Percentiles rank a stretch among this genome's conserved stretches.
Conservation (phyloP, 768 basidiomycete genomes). For the Rhizopogon rudus region DNA sequence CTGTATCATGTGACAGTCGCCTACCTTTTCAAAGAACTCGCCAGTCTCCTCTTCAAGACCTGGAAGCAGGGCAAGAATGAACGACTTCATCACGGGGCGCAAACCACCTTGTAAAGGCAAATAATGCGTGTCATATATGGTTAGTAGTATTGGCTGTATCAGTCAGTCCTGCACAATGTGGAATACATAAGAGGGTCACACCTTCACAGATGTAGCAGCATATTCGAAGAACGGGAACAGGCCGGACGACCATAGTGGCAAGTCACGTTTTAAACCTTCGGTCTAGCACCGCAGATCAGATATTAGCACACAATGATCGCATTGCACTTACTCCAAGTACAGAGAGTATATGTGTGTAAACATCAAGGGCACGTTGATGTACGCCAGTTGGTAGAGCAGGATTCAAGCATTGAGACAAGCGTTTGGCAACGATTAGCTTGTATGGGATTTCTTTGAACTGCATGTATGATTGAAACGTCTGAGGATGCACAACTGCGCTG, state of each 20-base stretch:
- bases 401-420: slow-evolving; percentile 92
- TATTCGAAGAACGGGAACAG: slow-evolving; percentile 99
- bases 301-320: background rate
- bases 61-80: slow-evolving; percentile 89
- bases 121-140: slow-evolving; percentile 91
- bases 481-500: slow-evolving; percentile 3
- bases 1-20: background rate
- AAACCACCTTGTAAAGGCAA: slow-evolving; percentile 77
- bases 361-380: slow-evolving; percentile 93
- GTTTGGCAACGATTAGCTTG: slow-evolving; percentile 91
- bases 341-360: slow-evolving; percentile 86
- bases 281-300: slow-evolving; percentile 40
- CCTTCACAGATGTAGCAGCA: slow-evolving; percentile 98
- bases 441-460: slow-evolving; percentile 96
- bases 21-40: slow-evolving; percentile 91
- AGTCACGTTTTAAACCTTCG: slow-evolving; percentile 82
- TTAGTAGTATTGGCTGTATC: slow-evolving; percentile 74
- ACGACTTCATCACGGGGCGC: slow-evolving; percentile 89
- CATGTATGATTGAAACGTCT: slow-evolving; percentile 92
- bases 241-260: slow-evolving; percentile 92
- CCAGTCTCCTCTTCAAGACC: slow-evolving; percentile 97
- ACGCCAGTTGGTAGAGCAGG: slow-evolving; percentile 97
- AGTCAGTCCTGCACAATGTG: background rate
- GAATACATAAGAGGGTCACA: slow-evolving; percentile 23
- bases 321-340: slow-evolving; percentile 74